Evolutionary conservation across 768 basidiomycete genomes (phyloP).

Genomic region (Aureoboletus auriporus): DNA sequence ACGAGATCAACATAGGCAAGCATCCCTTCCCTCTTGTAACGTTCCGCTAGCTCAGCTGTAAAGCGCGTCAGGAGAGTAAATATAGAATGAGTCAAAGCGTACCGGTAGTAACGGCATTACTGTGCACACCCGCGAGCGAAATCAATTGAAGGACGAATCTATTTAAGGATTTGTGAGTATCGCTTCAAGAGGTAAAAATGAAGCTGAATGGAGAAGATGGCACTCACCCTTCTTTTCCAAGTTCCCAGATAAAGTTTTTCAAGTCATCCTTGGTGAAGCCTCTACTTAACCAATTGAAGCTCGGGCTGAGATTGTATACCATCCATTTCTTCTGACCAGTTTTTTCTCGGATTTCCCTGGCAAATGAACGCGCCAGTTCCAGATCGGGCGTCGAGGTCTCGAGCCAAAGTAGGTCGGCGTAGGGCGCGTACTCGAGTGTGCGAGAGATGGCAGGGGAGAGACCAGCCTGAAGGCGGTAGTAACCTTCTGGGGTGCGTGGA

Average conservation of each 20-base stretch:
- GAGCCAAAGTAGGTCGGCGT: constrained; percentile 88
- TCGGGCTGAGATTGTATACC: constrained; percentile 91
- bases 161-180: constrained; percentile 4
- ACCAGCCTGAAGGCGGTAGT: constrained; percentile 83
- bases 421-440: constrained; percentile 73
- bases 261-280: constrained; percentile 75
- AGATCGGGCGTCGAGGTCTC: constrained; percentile 90
- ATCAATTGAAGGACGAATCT: constrained; percentile 88
- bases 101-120: constrained; percentile 77
- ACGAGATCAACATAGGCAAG: constrained; percentile 88
- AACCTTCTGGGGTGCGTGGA: constrained; percentile 87
- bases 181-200: not conserved
- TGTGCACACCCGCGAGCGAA: constrained; percentile 87
- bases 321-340: constrained; percentile 68
- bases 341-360: constrained; percentile 65
- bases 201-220: not conserved
- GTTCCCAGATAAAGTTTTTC: constrained; percentile 86
- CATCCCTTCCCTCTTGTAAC: constrained; percentile 87
- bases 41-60: constrained; percentile 71
- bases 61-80: constrained; percentile 4
- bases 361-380: constrained; percentile 73
- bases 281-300: constrained; percentile 88
- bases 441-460: constrained; percentile 80
- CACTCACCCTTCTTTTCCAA: constrained; percentile 79
- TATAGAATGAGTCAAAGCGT: constrained; percentile 11